These are phyloP conservation scores for Auricularia cornea DNA, from an alignment of 768 basidiomycete species.

Conservation along the genomic window DNA sequence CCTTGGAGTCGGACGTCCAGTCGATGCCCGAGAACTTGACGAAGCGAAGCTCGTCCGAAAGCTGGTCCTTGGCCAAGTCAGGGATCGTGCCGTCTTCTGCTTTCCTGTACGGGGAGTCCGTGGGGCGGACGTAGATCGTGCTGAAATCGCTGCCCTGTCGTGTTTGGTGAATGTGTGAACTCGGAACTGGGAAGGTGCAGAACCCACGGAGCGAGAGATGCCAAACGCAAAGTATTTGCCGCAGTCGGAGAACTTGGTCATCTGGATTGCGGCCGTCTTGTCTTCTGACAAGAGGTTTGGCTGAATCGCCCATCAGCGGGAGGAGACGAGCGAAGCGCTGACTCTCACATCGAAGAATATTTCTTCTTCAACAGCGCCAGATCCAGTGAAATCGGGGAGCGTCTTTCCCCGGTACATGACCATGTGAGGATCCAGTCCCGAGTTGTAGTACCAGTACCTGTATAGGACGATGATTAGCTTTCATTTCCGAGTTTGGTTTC, in stretches of 20 bases:
- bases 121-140: conserved; percentile 60
- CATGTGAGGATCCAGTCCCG: conserved; percentile 64
- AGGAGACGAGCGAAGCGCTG: neutral
- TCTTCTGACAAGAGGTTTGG: conserved; percentile 65
- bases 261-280: conserved; percentile 57
- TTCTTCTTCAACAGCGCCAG: conserved; percentile 40
- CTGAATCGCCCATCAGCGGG: conserved; percentile 22
- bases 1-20: conserved; percentile 73
- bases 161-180: neutral
- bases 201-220: conserved; percentile 58
- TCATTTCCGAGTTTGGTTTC: neutral
- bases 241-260: conserved; percentile 51
- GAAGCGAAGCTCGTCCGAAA: conserved; percentile 60
- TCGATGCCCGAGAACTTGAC: conserved; percentile 68
- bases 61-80: conserved; percentile 34
- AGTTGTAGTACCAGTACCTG: conserved; percentile 69
- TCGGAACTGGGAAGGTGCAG: conserved; percentile 3
- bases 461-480: neutral
- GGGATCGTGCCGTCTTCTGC: conserved; percentile 32
- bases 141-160: conserved; percentile 64
- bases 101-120: conserved; percentile 45
- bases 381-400: conserved; percentile 46
- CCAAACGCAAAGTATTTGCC: conserved; percentile 73
- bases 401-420: conserved; percentile 55
- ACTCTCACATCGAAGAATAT: conserved; percentile 67